A percentile compares a stretch with the other conserved stretches of the same genome.
phyloP scores from a whole-genome alignment of 345 rosid genomes.

The Balakata baccata region DNA sequence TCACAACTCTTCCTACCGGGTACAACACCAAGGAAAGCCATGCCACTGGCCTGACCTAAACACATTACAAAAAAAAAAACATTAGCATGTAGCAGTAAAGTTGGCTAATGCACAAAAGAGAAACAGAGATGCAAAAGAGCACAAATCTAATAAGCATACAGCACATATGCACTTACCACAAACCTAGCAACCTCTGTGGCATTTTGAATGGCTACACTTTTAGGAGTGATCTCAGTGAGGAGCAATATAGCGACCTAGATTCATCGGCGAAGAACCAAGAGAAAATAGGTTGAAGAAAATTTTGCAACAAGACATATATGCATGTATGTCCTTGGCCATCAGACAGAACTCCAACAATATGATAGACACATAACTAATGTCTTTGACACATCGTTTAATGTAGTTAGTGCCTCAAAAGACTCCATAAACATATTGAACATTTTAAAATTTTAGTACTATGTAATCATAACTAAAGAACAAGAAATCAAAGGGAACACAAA shows the following conservation, averaged over 20 bases:
- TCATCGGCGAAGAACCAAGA: constrained; percentile 11
- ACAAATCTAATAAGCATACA: not conserved
- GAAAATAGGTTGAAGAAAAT: constrained; percentile 7
- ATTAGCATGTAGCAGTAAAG: constrained; percentile 25
- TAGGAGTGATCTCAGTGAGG: constrained; percentile 96
- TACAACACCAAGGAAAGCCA: constrained; percentile 94
- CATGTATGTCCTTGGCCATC: not conserved
- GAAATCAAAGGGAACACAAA: not conserved
- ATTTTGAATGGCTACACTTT: constrained; percentile 95
- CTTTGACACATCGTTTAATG: not conserved
- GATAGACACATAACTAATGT: not conserved
- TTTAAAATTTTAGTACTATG: not conserved
- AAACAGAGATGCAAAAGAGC: not conserved
- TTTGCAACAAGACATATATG: not conserved
- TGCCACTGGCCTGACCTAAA: constrained; percentile 99
- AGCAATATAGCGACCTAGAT: constrained; percentile 85
- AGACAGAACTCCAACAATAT: not conserved
- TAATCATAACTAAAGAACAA: not conserved
- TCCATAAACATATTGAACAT: not conserved
- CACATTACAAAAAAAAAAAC: constrained; percentile 36
- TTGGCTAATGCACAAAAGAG: constrained; percentile 9
- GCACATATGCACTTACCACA: constrained; percentile 61
- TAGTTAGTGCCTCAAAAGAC: not conserved
- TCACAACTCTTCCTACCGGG: constrained; percentile 92
- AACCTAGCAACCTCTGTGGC: constrained; percentile 87